phyloP scores from a whole-genome alignment of 2,329 filamentous ascomycete species.

The Mycocentrospora acerina region DNA sequence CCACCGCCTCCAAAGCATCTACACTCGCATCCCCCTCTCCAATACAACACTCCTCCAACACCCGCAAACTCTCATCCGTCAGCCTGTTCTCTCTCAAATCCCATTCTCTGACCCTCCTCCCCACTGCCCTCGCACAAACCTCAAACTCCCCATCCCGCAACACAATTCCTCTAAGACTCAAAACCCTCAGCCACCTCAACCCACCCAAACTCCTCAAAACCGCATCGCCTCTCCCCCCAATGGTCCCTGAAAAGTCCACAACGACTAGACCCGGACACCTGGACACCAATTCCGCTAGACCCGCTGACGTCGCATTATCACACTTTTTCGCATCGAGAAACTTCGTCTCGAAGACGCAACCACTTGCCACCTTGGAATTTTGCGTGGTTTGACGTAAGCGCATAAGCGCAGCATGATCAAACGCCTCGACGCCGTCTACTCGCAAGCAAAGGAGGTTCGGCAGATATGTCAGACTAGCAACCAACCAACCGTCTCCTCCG shows the following conservation, averaged over 20 bases:
- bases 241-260: conserved; percentile 59
- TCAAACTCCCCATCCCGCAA: conserved; percentile 56
- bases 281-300: conserved; percentile 54
- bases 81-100: conserved; percentile 60
- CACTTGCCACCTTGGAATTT: too few species aligned
- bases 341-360: conserved; percentile 46
- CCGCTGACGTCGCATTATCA: conserved; percentile 58
- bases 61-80: conserved; percentile 57
- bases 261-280: conserved; percentile 59
- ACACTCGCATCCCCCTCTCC: conserved; percentile 35
- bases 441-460: conserved; percentile 62
- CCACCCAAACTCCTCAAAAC: conserved; percentile 52
- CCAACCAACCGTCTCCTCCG: conserved; percentile 60
- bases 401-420: conserved; percentile 63
- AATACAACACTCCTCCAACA: conserved; percentile 56
- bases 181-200: conserved; percentile 55
- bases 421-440: conserved; percentile 61
- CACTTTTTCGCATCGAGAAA: conserved; percentile 59
- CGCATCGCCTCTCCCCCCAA: conserved; percentile 49
- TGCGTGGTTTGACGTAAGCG: conserved; percentile 48
- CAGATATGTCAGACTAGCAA: conserved; percentile 59
- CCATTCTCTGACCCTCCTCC: conserved; percentile 55
- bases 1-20: conserved; percentile 40
- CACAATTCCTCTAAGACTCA: conserved; percentile 58
- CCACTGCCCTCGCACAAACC: conserved; percentile 55